Percentiles rank a stretch among this genome's conserved stretches.
These are phyloP conservation scores for Cardiospermum halicacabum DNA, from an alignment of 345 rosid genomes.

Conservation along the genomic window DNA sequence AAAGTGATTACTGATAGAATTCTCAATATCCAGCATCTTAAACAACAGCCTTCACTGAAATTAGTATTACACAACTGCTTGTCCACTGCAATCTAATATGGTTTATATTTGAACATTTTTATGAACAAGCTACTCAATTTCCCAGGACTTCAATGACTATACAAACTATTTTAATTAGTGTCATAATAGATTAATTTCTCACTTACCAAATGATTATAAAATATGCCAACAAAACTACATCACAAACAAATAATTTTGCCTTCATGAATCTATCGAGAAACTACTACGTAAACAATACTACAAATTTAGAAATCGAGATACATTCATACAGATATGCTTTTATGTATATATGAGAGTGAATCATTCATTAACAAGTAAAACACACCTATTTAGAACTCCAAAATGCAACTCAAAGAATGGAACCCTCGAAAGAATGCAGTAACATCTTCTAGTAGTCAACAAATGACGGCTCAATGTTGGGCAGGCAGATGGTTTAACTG, in stretches of 20 bases:
- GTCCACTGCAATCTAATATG: not conserved
- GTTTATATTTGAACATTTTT: not conserved
- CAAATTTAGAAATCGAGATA: not conserved
- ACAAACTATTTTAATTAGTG: not conserved
- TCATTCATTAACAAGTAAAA: not conserved
- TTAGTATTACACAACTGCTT: not conserved
- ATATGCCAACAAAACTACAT: not conserved
- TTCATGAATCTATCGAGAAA: not conserved
- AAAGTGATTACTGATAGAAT: slow-evolving; percentile 2
- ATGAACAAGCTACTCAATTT: not conserved
- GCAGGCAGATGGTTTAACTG: slow-evolving; percentile 53
- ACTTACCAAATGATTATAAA: not conserved
- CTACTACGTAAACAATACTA: not conserved
- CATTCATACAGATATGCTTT: no score
- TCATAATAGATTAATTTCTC: not conserved
- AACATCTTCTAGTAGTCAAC: slow-evolving; percentile 88
- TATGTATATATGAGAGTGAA: not conserved
- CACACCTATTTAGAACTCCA: slow-evolving; percentile 76
- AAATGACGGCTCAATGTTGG: slow-evolving; percentile 64
- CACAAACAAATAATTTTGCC: not conserved
- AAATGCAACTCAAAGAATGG: slow-evolving; percentile 94
- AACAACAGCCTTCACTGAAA: not conserved
- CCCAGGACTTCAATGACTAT: not conserved
- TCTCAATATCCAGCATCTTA: not conserved
- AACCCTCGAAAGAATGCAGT: slow-evolving; percentile 91